Percentiles rank a stretch among this genome's conserved stretches.
These are phyloP conservation scores for Rosa lucieae DNA, from an alignment of 306 rosid genomes.

Conservation along the genomic window DNA sequence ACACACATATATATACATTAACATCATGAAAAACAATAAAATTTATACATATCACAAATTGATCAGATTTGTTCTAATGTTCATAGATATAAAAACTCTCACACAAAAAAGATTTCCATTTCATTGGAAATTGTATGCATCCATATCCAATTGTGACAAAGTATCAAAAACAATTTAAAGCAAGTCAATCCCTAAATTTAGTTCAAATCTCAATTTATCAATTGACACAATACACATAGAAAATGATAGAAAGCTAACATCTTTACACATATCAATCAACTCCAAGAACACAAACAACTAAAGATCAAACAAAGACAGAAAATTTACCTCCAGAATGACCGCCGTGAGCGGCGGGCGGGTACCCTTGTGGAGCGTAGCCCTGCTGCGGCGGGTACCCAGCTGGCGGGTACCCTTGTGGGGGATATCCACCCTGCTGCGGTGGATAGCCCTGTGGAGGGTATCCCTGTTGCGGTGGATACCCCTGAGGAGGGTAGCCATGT, in stretches of 20 bases:
- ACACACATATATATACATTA: neutral
- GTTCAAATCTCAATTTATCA: neutral
- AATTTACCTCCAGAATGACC: conserved; percentile 27
- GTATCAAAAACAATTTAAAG: no score
- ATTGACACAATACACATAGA: neutral
- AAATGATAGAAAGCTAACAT: neutral
- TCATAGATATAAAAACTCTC: neutral
- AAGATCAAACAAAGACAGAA: neutral
- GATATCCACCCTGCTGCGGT: conserved; percentile 16
- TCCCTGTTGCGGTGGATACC: conserved; percentile 21
- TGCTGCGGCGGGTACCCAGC: conserved; percentile 12
- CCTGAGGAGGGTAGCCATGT: conserved; percentile 2
- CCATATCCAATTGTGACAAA: no score
- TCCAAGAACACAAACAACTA: neutral
- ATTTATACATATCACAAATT: neutral
- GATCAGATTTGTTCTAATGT: neutral
- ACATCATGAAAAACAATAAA: neutral
- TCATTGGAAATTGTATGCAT: no score
- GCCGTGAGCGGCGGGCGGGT: conserved; percentile 48
- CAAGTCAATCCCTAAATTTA: neutral
- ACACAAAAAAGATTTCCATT: neutral
- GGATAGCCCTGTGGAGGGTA: conserved; percentile 20
- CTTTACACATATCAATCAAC: neutral
- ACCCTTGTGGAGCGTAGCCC: conserved; percentile 23
- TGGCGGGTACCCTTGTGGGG: conserved; percentile 25